A percentile compares a stretch with the other conserved stretches of the same genome.
Conservation (phyloP, 768 basidiomycete genomes). For the Lentinula guzmanii region DNA sequence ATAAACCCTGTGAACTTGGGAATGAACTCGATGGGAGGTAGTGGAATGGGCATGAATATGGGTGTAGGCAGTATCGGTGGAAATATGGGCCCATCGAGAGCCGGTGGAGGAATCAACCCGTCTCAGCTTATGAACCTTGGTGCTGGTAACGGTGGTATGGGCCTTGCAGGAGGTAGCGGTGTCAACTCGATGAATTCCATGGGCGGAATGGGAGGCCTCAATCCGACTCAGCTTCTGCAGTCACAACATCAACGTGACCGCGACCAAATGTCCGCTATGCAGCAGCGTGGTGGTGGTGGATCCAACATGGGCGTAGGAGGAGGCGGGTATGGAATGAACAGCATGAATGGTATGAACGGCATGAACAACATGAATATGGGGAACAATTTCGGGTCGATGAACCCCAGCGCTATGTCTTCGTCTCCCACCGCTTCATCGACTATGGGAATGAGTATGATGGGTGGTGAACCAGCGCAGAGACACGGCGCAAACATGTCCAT, state of each 20-base stretch:
- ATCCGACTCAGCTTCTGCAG: conserved; percentile 2
- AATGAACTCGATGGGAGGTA: neutral
- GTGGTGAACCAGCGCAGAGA: neutral
- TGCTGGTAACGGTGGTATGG: neutral
- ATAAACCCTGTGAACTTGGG: conserved; percentile 1
- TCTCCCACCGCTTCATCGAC: neutral
- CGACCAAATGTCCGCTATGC: conserved; percentile 4
- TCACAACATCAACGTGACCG: conserved; percentile 6
- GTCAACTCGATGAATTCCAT: neutral
- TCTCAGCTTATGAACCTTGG: conserved; percentile 3
- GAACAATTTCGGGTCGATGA: neutral
- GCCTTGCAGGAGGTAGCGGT: neutral
- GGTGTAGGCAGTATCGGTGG: conserved; percentile 2
- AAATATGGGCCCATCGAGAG: conserved; percentile 4
- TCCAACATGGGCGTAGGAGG: neutral
- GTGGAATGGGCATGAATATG: neutral
- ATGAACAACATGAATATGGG: conserved; percentile 6
- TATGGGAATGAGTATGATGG: neutral
- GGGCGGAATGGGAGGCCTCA: conserved; percentile 1
- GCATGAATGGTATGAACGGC: conserved; percentile 4
- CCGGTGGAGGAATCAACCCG: conserved; percentile 2
- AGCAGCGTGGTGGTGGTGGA: neutral
- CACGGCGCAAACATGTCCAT: neutral
- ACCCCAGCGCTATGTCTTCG: neutral
- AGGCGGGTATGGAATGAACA: conserved; percentile 2